A percentile compares a stretch with the other conserved stretches of the same genome.
These are phyloP conservation scores for Datura wrightii DNA, from an alignment of 257 asterid genomes.

Conservation along the genomic window DNA sequence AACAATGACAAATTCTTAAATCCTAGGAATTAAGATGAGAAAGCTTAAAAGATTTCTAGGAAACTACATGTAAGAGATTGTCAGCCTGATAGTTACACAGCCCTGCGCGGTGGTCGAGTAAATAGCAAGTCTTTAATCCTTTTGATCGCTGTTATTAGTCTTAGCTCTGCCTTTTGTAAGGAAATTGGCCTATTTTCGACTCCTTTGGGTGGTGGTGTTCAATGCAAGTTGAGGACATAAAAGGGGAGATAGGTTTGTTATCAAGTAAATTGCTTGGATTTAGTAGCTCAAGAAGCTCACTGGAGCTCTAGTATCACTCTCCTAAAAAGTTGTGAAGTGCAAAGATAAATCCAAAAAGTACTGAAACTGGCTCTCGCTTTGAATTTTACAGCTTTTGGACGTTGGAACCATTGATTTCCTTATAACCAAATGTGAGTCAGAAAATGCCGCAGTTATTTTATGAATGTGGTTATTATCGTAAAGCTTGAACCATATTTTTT, in stretches of 20 bases:
- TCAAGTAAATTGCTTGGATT: neutral
- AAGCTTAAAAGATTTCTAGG: neutral
- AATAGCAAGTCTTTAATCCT: neutral
- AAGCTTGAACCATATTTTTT: constrained; percentile 20
- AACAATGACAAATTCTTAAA: neutral
- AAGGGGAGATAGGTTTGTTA: neutral
- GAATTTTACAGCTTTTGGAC: neutral
- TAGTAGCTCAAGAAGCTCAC: constrained; percentile 17
- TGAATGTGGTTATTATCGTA: neutral
- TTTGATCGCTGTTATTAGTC: neutral
- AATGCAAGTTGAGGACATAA: constrained; percentile 12
- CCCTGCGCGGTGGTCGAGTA: neutral
- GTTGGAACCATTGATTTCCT: constrained; percentile 21
- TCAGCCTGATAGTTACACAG: constrained; percentile 21
- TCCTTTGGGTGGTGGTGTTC: constrained; percentile 3
- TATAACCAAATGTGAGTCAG: neutral
- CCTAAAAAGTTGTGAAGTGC: neutral
- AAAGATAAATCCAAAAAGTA: neutral
- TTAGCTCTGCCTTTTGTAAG: neutral
- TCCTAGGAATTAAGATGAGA: neutral
- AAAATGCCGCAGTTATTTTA: constrained; percentile 1
- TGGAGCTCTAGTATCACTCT: neutral
- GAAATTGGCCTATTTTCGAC: neutral
- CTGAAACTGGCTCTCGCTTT: neutral
- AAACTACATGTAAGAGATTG: neutral